phyloP scores from a whole-genome alignment of 106 monocot genomes.

The Hemerocallis citrina region DNA sequence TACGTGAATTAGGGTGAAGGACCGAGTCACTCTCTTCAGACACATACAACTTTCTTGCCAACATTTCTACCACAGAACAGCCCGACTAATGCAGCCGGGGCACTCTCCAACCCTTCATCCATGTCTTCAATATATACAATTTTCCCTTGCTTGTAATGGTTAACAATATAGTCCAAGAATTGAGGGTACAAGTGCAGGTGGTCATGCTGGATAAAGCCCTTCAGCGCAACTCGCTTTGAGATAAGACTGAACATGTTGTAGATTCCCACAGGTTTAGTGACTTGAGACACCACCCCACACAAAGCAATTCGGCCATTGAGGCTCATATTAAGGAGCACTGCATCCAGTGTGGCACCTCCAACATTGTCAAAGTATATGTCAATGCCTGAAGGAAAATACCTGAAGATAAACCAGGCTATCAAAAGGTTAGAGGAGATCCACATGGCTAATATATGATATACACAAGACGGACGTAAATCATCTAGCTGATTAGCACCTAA shows the following conservation, averaged over 20 bases:
- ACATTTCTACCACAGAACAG: slow-evolving; percentile 66
- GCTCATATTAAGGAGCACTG: slow-evolving; percentile 66
- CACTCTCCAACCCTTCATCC: slow-evolving; percentile 57
- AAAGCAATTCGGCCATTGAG: slow-evolving; percentile 49
- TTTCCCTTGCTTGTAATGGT: slow-evolving; percentile 42
- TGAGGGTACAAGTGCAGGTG: slow-evolving; percentile 43
- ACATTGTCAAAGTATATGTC: slow-evolving; percentile 94
- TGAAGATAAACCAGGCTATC: neutral
- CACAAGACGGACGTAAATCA: neutral
- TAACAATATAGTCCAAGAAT: slow-evolving; percentile 24
- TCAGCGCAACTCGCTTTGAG: slow-evolving; percentile 32
- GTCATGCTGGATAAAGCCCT: slow-evolving; percentile 63
- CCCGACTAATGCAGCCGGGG: slow-evolving; percentile 54
- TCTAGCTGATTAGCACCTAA: too few species aligned
- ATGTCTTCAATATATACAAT: slow-evolving; percentile 63
- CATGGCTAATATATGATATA: neutral
- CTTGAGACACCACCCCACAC: slow-evolving; percentile 67
- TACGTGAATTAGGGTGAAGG: neutral
- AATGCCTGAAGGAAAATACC: slow-evolving; percentile 71
- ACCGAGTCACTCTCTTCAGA: slow-evolving; percentile 14
- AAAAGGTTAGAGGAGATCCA: neutral
- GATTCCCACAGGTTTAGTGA: slow-evolving; percentile 27
- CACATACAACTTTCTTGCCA: slow-evolving; percentile 59
- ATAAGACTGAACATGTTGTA: slow-evolving; percentile 36
- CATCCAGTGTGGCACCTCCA: slow-evolving; percentile 68